Conservation (phyloP, 2,329 filamentous ascomycete genomes). For the Pseudopyricularia javanii region DNA sequence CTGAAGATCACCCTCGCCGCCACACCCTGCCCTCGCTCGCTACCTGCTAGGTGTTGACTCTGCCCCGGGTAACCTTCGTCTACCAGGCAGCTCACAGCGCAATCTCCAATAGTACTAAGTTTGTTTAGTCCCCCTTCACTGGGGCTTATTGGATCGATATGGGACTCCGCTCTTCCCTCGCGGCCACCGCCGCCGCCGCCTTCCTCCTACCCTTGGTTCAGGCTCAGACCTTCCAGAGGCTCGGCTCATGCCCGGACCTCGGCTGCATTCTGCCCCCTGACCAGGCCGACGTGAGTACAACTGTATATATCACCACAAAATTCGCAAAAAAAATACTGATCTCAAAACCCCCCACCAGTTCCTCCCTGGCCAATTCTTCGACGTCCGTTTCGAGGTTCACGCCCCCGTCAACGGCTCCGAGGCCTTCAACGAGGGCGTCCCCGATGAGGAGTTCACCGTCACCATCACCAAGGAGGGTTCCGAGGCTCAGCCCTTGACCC, state of each 20-base stretch:
- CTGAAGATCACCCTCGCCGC: not conserved
- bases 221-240: conserved; percentile 46
- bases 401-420: conserved; percentile 73
- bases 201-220: conserved; percentile 14
- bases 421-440: conserved; percentile 53
- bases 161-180: not conserved
- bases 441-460: conserved; percentile 65
- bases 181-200: not conserved
- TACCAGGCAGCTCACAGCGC: not conserved
- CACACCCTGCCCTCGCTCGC: not conserved
- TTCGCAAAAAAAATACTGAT: not conserved
- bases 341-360: conserved; percentile 38
- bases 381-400: conserved; percentile 72
- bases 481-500: conserved; percentile 38
- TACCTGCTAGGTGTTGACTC: not conserved
- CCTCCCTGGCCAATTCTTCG: conserved; percentile 77
- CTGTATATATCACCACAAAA: not conserved
- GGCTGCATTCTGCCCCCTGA: conserved; percentile 50
- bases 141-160: not conserved
- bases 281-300: conserved; percentile 40
- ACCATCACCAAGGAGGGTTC: conserved; percentile 56
- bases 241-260: conserved; percentile 45
- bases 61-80: not conserved
- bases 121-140: not conserved
- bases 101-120: not conserved